Base-by-base conservation (phyloP, 495 filamentous ascomycete species). In the Amorphotheca resinae region DNA sequence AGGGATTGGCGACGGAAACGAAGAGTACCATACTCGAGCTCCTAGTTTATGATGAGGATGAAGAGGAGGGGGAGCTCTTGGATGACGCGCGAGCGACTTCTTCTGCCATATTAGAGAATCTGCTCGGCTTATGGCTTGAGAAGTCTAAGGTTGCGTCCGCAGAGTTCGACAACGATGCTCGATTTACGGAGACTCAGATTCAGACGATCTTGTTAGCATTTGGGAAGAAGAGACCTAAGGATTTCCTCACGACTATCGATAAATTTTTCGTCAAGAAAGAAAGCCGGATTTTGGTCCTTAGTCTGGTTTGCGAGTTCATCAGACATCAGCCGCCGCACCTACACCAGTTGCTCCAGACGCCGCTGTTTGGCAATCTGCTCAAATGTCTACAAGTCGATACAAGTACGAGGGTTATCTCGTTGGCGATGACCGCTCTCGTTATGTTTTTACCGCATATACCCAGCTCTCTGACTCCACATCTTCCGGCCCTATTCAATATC, bases 371-470 rank as follows among this genome's bases (percentile, higher is more conserved):
- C 36, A 73, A 78, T 54, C 64, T 87, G 4, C 64, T 84, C 25
- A 72, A 71, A 54, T 84, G 78, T 42, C 63, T 87, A 4, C 75
- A 82, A 53, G 69, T 73, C 34, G 82, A 87, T 52, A 81, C 79
- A 11, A 82, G 78, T 1, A 77, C 80, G 0, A 73, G 73, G 9
- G 74, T 79, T 7, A 67, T 86, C 9, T 75, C 76, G 11, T 59
- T 82, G 22, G 79, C 82, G 7, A 58, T 87, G 40, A 75, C 77
- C 8, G 65, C 72, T 4, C 52, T 87, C 45, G 76, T 78, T 48
- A 85, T 86, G 82, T 74, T 86, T 34, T 61, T 87, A 40, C 82
- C 82, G 9, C 79, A 81, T 55, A 78, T 85, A 46, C 80, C 80
- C 0, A 77, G 69, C 56, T 74, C 77, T 6, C 55, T 84, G 6